A percentile compares a stretch with the other conserved stretches of the same genome.
Conservation (phyloP, 495 filamentous ascomycete genomes). For the Podospora pseudopauciseta region DNA sequence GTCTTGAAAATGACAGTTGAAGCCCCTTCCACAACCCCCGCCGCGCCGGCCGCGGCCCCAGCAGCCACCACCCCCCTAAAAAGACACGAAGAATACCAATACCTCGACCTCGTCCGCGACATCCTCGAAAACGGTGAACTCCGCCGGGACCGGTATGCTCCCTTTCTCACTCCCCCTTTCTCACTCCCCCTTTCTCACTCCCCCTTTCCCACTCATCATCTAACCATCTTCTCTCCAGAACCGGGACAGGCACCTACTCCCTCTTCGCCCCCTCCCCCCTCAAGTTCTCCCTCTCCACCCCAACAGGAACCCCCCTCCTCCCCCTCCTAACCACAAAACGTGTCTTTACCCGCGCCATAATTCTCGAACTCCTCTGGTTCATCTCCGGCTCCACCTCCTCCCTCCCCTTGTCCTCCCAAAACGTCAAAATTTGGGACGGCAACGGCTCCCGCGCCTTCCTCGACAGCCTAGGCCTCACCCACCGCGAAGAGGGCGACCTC, state of each 20-base stretch:
- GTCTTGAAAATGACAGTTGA: constrained; percentile 4
- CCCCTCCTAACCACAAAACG: constrained; percentile 96
- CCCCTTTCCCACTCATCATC: background rate
- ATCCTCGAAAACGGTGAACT: constrained; percentile 32
- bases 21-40: background rate
- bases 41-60: background rate
- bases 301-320: constrained; percentile 56
- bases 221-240: constrained; percentile 45
- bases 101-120: constrained; percentile 33
- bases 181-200: background rate
- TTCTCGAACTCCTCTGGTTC: constrained; percentile 97
- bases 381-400: constrained; percentile 79
- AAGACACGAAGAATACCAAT: constrained; percentile 33
- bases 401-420: constrained; percentile 63
- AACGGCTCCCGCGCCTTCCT: constrained; percentile 89
- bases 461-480: constrained; percentile 71
- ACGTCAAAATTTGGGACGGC: constrained; percentile 97
- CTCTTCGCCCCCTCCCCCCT: constrained; percentile 83
- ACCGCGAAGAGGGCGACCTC: constrained; percentile 81
- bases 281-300: constrained; percentile 65
- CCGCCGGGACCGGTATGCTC: constrained; percentile 28
- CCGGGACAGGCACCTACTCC: constrained; percentile 86
- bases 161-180: background rate
- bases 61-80: background rate
- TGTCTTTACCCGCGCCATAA: constrained; percentile 85